Base-by-base conservation (phyloP, 345 rosid species). In the Acer campestre region DNA sequence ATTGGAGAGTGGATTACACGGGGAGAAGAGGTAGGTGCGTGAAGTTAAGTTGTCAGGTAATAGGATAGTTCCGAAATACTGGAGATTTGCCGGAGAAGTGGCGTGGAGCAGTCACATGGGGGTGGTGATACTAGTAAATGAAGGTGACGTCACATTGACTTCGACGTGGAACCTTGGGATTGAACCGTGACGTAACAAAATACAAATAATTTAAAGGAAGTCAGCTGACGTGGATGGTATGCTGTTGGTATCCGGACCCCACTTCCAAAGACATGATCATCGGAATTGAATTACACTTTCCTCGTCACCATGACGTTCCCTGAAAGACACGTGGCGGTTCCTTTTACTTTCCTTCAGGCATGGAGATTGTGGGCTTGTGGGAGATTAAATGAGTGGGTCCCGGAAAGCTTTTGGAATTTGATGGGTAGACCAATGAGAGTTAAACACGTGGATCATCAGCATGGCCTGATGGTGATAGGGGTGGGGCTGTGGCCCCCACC, bases 301-400 rank as follows among this genome's bases (percentile, higher is more conserved):
- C 81, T 35, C 76, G 86, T 83, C 86, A 87, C 67, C 70, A 18
- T 73, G 84, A 81, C 86, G 85, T 78, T 74, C 81, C 73, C 31
- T 3, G 48, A 2, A 0, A 6, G 85, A 75, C 85, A 85, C 84
- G 84, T 83, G 90, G 85, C 29, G 17, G 29, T 0, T 74, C 10
- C n/a, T 53, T 75, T 35, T 22, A 58, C 75, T 78, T 74, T 74
- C 90, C 90, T 76, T 68, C 82, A 67, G 82, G 75, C 85, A 66
- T 58, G 90, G 90, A 87, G 86, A 67, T 40, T 46, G 76, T 62
- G 68, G 77, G 49, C 63, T 51, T 20, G n/a, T 66, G 46, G 51
- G n/a, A 22, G 18, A 14, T 63, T 25, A 51, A 40, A 23, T 2
- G 59, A n/a, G 23, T 51, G 78, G 79, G 55, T 23, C 61, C 70